phyloP scores from a whole-genome alignment of 2,329 filamentous ascomycete species.

The Aspergillus brunneoviolaceus region DNA sequence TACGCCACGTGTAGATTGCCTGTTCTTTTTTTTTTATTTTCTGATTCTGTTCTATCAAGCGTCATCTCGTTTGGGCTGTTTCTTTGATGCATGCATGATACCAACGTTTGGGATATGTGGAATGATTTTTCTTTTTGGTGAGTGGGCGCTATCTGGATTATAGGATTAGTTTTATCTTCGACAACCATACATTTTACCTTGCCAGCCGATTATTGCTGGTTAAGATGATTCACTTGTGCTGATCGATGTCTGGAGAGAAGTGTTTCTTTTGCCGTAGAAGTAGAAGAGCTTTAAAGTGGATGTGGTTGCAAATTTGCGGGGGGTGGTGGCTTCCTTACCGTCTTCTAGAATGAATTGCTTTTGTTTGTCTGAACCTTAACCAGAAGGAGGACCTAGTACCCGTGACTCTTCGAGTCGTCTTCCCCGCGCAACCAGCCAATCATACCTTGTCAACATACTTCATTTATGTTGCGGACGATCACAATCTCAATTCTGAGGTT shows the following conservation, averaged over 20 bases:
- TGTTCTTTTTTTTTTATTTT: background rate
- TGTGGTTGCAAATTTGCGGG: too few species aligned
- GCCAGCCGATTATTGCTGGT: constrained; percentile 10
- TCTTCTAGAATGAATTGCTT: too few species aligned
- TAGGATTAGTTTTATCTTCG: constrained; percentile 7
- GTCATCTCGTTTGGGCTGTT: constrained; percentile 12
- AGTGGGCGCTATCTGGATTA: background rate
- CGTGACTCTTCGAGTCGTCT: too few species aligned
- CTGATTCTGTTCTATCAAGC: constrained; percentile 7
- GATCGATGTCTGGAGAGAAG: background rate
- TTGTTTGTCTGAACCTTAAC: too few species aligned
- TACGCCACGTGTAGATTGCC: background rate
- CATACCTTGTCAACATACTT: too few species aligned
- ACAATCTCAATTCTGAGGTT: too few species aligned
- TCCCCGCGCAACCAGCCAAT: too few species aligned
- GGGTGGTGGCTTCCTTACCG: too few species aligned
- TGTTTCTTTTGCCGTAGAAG: background rate
- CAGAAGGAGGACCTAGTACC: too few species aligned
- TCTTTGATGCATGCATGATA: constrained; percentile 27
- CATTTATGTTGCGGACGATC: too few species aligned
- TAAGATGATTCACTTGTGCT: constrained; percentile 4
- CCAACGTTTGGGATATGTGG: constrained; percentile 27
- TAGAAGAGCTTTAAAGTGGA: background rate
- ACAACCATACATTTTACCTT: constrained; percentile 3
- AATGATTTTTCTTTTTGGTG: constrained; percentile 16